These are phyloP conservation scores for Candida sojae DNA, from an alignment of 1,139 yeast genomes.

Conservation along the genomic window DNA sequence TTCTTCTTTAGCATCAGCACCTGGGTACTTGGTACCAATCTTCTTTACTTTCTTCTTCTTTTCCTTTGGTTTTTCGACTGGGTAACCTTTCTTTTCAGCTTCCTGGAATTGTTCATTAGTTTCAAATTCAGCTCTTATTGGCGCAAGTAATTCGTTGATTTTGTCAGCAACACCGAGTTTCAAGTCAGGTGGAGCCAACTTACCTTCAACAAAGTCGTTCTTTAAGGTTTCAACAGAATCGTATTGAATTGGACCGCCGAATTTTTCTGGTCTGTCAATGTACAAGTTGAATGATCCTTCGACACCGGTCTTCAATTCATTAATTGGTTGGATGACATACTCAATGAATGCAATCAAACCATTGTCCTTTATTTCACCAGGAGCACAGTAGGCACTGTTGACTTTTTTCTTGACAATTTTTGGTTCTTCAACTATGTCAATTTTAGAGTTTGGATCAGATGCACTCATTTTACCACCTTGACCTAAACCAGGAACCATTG, in stretches of 20 bases:
- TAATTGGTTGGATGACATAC: slow-evolving; percentile 82
- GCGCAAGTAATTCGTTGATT: slow-evolving; percentile 77
- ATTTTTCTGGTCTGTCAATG: slow-evolving; percentile 92
- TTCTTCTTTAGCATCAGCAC: slow-evolving; percentile 32
- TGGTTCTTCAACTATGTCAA: slow-evolving; percentile 89
- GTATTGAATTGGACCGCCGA: slow-evolving; percentile 89
- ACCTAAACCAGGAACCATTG: slow-evolving; percentile 96
- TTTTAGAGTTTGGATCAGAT: slow-evolving; percentile 96
- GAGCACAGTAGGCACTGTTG: slow-evolving; percentile 90
- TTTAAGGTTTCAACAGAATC: slow-evolving; percentile 68
- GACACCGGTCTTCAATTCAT: slow-evolving; percentile 64
- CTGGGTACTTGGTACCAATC: slow-evolving; percentile 86
- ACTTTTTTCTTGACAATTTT: slow-evolving; percentile 87
- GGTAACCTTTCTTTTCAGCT: slow-evolving; percentile 79
- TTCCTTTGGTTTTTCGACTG: slow-evolving; percentile 62
- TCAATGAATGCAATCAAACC: slow-evolving; percentile 87
- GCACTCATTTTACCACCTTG: slow-evolving; percentile 99
- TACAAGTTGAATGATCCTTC: slow-evolving; percentile 60
- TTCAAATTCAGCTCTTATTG: slow-evolving; percentile 73
- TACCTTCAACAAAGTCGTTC: slow-evolving; percentile 68
- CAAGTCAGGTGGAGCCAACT: slow-evolving; percentile 89
- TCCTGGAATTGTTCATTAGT: slow-evolving; percentile 71
- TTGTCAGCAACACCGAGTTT: slow-evolving; percentile 89
- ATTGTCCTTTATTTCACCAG: slow-evolving; percentile 89
- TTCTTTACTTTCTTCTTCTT: slow-evolving; percentile 76